Conservation (phyloP, 306 rosid genomes). For the Spatholobus suberectus region DNA sequence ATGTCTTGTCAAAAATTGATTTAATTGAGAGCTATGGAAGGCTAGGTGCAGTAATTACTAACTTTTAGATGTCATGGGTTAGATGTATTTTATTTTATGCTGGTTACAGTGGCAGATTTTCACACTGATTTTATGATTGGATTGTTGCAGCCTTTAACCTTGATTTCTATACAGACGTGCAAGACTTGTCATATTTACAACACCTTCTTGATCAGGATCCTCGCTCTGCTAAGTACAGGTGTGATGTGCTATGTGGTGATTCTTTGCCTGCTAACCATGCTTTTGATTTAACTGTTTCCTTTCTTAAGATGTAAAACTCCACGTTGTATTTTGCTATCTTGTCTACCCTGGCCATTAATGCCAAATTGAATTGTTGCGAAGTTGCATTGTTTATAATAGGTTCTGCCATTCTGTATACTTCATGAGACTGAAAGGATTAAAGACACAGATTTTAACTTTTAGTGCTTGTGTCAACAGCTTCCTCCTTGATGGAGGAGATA, state of each 20-base stretch:
- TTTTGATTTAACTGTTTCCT: slow-evolving; percentile 22
- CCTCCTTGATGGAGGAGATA: background rate
- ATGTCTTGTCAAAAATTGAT: slow-evolving; percentile 93
- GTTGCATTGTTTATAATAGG: background rate
- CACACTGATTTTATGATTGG: slow-evolving; percentile 39
- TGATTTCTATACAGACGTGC: slow-evolving; percentile 91
- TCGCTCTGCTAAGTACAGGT: slow-evolving; percentile 90
- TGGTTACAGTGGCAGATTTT: slow-evolving; percentile 32
- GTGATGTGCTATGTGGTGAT: slow-evolving; percentile 20
- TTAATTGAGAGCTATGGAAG: slow-evolving; percentile 90
- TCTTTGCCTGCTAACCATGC: slow-evolving; percentile 30
- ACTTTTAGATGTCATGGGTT: slow-evolving; percentile 21
- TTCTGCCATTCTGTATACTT: background rate
- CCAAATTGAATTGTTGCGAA: background rate
- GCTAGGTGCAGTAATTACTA: slow-evolving; percentile 61
- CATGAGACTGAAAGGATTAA: background rate
- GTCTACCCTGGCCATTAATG: slow-evolving; percentile 6
- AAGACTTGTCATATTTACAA: slow-evolving; percentile 89
- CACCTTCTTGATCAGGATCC: slow-evolving; percentile 82
- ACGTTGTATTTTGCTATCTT: slow-evolving; percentile 16
- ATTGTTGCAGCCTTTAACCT: slow-evolving; percentile 82
- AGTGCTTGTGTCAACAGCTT: background rate
- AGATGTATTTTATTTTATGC: slow-evolving; percentile 6
- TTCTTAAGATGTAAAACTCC: slow-evolving; percentile 33
- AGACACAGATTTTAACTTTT: background rate